These are phyloP conservation scores for Botryotinia convoluta DNA, from an alignment of 2,329 filamentous ascomycete genomes.

Conservation along the genomic window DNA sequence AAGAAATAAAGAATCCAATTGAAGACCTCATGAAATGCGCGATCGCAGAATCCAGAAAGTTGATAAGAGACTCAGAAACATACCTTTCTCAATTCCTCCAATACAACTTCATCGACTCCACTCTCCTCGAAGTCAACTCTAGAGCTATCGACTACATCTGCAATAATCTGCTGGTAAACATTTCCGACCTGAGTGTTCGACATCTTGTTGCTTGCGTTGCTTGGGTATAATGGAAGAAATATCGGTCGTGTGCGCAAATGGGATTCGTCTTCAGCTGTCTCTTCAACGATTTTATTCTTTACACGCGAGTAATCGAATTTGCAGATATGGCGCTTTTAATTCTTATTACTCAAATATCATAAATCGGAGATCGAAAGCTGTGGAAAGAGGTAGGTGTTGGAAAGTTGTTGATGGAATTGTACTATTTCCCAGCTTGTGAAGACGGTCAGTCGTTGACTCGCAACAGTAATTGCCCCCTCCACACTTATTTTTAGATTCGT, in stretches of 20 bases:
- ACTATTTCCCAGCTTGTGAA: conserved; percentile 3
- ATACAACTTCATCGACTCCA: conserved; percentile 81
- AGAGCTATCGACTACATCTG: conserved; percentile 88
- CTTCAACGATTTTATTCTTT: not conserved
- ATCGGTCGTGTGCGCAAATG: not conserved
- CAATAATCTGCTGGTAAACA: conserved; percentile 76
- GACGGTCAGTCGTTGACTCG: not conserved
- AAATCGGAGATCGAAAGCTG: not conserved
- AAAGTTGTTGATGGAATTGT: not conserved
- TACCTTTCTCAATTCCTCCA: conserved; percentile 87
- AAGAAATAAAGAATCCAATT: not conserved
- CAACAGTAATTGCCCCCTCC: not conserved
- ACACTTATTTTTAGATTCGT: not conserved
- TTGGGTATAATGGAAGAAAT: conserved; percentile 4
- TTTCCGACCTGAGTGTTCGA: conserved; percentile 50
- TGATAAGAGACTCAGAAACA: conserved; percentile 42
- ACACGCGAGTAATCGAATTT: conserved; percentile 10
- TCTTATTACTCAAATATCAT: not conserved
- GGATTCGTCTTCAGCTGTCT: not conserved
- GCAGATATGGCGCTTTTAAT: not conserved
- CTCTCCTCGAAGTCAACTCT: conserved; percentile 96
- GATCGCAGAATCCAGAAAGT: not conserved
- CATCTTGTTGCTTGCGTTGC: conserved; percentile 32
- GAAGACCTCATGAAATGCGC: conserved; percentile 10
- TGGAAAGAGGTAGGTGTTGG: conserved; percentile 4